Evolutionary conservation across 2,329 filamentous ascomycete genomes (phyloP), one percentile per base, ranked within the genome.

Genomic region (Aspergillaceae sp.): DNA sequence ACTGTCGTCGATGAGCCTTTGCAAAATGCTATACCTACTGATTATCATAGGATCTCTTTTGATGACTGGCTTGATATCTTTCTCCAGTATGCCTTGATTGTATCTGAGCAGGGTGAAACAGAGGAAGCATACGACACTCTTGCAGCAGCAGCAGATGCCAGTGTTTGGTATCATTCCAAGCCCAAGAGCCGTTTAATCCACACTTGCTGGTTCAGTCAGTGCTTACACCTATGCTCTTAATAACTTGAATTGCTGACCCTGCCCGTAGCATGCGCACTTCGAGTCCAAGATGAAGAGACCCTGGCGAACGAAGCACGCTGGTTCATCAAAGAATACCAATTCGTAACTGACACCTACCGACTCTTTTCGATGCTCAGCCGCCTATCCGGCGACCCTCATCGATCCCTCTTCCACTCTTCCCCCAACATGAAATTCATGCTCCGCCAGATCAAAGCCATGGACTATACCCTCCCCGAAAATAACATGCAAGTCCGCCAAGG

Each of bases 371-470:
- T 84, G 26, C 73, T 92, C n/a, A 86, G 86, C 47, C 79, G 85
- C 11, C 72, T 94, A 5, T 87, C 82, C 58, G 82, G 87, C 44
- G 83, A 86, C 9, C 80, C 84, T 19, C 62, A 59, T 28, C 64
- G 62, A 46, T 68, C 67, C 2, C 55, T 84, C 74, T 95, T 91
- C 65, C 84, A 84, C 43, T 84, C 84, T 2, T 86, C 87, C 0
- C 83, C 87, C 0, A 83, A 84, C 19, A 89, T 95, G 65, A 97
- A 97, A 64, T 94, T 87, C 61, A 82, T 97, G 58, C 75, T 96
- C 48, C 83, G 92, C 4, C 88, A 94, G 67, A 87, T 98, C 67
- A 94, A 94, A 65, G 81, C 82, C 3, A 86, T 94, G 72, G 92
- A 98, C 65, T 84, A 78, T 51, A 73, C 86, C 3, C 72, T 84